These are phyloP conservation scores for Cladosporium sp. DNA, from an alignment of 2,329 filamentous ascomycete species.

Conservation along the genomic window DNA sequence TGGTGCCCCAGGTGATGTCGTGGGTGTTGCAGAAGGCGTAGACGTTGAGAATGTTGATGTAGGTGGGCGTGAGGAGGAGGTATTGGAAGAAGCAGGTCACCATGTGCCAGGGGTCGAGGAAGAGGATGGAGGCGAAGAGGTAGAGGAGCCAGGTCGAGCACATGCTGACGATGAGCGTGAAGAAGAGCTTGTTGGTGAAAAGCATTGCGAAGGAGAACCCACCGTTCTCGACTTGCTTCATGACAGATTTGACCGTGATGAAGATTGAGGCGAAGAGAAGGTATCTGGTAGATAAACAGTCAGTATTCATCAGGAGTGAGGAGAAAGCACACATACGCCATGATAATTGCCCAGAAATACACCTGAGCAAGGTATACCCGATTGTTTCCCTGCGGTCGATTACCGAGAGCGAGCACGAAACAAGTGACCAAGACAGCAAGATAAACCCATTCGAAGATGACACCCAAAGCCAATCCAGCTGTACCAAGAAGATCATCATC, in stretches of 20 bases:
- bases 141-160: conserved; percentile 91
- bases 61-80: conserved; percentile 88
- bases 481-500: conserved; percentile 65
- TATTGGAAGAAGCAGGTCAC: conserved; percentile 92
- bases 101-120: conserved; percentile 99
- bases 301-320: background rate
- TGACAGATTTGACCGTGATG: conserved; percentile 84
- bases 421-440: conserved; percentile 87
- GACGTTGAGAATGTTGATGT: conserved; percentile 98
- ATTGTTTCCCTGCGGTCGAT: conserved; percentile 89
- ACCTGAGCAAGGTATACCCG: conserved; percentile 95
- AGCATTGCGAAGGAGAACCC: conserved; percentile 68
- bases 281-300: conserved; percentile 52
- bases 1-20: conserved; percentile 97
- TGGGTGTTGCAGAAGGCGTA: conserved; percentile 99
- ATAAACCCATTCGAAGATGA: conserved; percentile 96
- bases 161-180: conserved; percentile 88
- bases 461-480: conserved; percentile 73
- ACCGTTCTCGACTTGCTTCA: conserved; percentile 58
- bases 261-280: conserved; percentile 92
- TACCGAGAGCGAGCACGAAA: conserved; percentile 91
- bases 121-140: conserved; percentile 84
- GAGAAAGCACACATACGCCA: conserved; percentile 60
- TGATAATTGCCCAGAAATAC: conserved; percentile 96
- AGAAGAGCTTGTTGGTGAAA: conserved; percentile 85